Conservation (phyloP, 129 eudicot genomes). For the Flaveria sonorensis region DNA sequence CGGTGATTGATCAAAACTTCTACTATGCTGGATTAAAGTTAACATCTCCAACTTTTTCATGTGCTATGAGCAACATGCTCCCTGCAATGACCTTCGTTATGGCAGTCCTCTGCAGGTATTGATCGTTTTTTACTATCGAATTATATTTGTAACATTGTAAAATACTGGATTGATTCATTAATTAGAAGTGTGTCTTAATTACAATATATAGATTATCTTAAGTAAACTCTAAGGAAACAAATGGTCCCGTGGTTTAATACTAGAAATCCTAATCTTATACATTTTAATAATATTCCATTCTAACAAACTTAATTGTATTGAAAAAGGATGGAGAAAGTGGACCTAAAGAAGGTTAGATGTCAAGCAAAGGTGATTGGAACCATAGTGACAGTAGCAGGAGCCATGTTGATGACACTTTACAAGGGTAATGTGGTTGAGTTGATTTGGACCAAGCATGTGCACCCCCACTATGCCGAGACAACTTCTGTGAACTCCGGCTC, state of each 20-base stretch:
- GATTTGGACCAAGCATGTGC: conserved; percentile 63
- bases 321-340: conserved; percentile 81
- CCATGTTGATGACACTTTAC: conserved; percentile 90
- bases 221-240: too few species aligned
- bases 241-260: too few species aligned
- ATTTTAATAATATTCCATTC: neutral
- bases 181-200: too few species aligned
- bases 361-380: conserved; percentile 86
- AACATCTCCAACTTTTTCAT: conserved; percentile 94
- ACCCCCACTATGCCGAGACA: conserved; percentile 41
- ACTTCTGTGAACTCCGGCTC: conserved; percentile 28
- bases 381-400: conserved; percentile 75
- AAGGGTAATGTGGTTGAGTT: conserved; percentile 70
- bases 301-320: conserved; percentile 21
- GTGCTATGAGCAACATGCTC: conserved; percentile 99
- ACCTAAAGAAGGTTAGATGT: conserved; percentile 63
- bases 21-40: conserved; percentile 88
- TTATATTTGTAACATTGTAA: too few species aligned
- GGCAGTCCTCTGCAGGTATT: conserved; percentile 91
- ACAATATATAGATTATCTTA: too few species aligned
- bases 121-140: neutral
- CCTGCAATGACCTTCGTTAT: conserved; percentile 99
- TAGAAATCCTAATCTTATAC: too few species aligned
- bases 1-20: conserved; percentile 93
- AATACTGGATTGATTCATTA: too few species aligned